Percentiles rank a stretch among this genome's conserved stretches.
Evolutionary conservation across 495 filamentous ascomycete genomes (phyloP).

Genomic region (Penicillium cosmopolitanum): DNA sequence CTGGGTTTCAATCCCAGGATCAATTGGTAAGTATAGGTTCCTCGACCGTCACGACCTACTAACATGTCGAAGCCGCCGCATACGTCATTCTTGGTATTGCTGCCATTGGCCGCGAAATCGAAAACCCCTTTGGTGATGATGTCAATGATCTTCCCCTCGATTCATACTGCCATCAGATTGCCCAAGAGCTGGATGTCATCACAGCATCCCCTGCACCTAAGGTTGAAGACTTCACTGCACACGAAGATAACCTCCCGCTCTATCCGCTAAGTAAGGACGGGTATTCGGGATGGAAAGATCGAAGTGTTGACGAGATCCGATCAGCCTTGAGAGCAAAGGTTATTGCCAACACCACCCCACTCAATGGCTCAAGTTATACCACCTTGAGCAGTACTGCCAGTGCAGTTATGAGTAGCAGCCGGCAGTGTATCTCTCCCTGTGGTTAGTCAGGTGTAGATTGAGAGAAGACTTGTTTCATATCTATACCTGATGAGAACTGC

Average conservation of each 20-base stretch:
- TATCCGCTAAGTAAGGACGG: slow-evolving; percentile 59
- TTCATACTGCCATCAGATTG: slow-evolving; percentile 72
- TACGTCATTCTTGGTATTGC: too few species aligned
- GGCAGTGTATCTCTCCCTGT: background rate
- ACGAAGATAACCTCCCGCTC: slow-evolving; percentile 63
- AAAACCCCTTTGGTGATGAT: slow-evolving; percentile 86
- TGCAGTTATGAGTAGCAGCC: background rate
- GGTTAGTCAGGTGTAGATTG: background rate
- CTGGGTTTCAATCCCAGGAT: too few species aligned
- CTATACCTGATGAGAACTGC: background rate
- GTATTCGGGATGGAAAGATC: slow-evolving; percentile 63
- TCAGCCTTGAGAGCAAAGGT: slow-evolving; percentile 54
- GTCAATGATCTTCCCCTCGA: slow-evolving; percentile 87
- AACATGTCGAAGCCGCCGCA: too few species aligned
- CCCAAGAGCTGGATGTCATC: slow-evolving; percentile 74
- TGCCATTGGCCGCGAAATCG: slow-evolving; percentile 82
- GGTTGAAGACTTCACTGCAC: slow-evolving; percentile 60
- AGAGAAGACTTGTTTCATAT: background rate
- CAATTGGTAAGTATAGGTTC: too few species aligned
- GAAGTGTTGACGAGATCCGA: slow-evolving; percentile 62
- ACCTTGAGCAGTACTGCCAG: background rate
- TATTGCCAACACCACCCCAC: slow-evolving; percentile 24
- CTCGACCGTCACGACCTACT: too few species aligned
- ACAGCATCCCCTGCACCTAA: slow-evolving; percentile 59
- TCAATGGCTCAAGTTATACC: background rate